Percentiles rank a stretch among this genome's conserved stretches.
These are phyloP conservation scores for Silene coronaria DNA, from an alignment of 179 eudicot species.

Conservation along the genomic window DNA sequence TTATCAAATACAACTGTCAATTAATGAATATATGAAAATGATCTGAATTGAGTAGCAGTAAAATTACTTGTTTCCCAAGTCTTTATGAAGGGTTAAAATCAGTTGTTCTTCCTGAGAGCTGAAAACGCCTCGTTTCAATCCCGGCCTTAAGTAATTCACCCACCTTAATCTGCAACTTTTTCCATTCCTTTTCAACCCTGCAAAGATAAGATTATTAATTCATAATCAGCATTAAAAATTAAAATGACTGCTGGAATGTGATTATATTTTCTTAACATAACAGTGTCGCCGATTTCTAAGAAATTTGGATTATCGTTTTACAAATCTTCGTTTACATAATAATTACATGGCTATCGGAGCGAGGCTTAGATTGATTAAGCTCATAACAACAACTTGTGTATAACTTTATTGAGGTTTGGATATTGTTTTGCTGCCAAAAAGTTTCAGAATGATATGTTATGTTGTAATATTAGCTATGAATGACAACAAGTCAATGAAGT, in stretches of 20 bases:
- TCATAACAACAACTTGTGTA: no score
- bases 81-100: slow-evolving; percentile 57
- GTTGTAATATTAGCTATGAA: no score
- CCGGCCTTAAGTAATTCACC: slow-evolving; percentile 88
- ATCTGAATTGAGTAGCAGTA: neutral
- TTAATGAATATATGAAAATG: slow-evolving; percentile 8
- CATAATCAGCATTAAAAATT: neutral
- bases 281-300: no score
- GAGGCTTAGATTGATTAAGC: no score
- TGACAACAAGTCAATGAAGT: no score
- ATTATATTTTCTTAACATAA: no score
- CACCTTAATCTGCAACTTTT: slow-evolving; percentile 91
- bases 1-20: slow-evolving; percentile 11
- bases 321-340: no score
- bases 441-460: no score
- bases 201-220: neutral
- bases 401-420: no score
- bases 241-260: neutral
- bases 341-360: no score
- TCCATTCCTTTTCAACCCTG: slow-evolving; percentile 78
- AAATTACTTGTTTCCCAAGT: slow-evolving; percentile 85
- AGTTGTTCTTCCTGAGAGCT: slow-evolving; percentile 53
- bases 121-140: slow-evolving; percentile 69
- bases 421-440: no score
- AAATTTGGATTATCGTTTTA: neutral